Percentiles rank a stretch among this genome's conserved stretches.
phyloP scores from a whole-genome alignment of 2,329 filamentous ascomycete genomes.

The Neonectria punicea region DNA sequence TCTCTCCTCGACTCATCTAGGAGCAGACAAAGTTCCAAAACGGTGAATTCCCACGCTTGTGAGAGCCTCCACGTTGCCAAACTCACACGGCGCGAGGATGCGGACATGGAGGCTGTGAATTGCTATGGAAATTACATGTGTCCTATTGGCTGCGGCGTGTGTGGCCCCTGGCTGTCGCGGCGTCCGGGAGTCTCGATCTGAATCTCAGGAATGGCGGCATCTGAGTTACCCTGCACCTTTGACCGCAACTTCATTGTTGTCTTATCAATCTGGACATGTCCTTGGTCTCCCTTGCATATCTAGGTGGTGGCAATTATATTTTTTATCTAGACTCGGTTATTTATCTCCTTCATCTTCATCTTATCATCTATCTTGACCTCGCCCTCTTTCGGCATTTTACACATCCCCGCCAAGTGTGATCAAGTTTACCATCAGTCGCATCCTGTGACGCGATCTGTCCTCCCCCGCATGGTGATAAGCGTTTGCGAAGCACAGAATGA shows the following conservation, averaged over 20 bases:
- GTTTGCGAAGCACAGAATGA: no score
- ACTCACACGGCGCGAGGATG: constrained; percentile 2
- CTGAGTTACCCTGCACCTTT: not conserved
- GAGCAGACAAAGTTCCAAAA: not conserved
- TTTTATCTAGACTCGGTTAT: not conserved
- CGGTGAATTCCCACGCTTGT: not conserved
- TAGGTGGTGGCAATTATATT: not conserved
- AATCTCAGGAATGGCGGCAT: not conserved
- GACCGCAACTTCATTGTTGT: not conserved
- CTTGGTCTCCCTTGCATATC: not conserved
- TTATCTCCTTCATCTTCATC: not conserved
- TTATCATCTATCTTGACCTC: no score
- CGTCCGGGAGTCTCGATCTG: not conserved
- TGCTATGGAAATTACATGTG: constrained; percentile 9
- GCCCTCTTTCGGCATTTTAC: no score
- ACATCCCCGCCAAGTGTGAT: no score
- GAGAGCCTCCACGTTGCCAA: not conserved
- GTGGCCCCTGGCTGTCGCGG: constrained; percentile 5
- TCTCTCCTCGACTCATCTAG: not conserved
- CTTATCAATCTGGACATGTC: not conserved
- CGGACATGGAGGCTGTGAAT: constrained; percentile 5
- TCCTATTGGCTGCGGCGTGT: constrained; percentile 9
- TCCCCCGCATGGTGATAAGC: no score
- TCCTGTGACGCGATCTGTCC: no score
- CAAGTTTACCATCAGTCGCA: no score